Evolutionary conservation across 31 red algal genomes (phyloP).

Genomic region (Odonthalia washingtoniensis): DNA sequence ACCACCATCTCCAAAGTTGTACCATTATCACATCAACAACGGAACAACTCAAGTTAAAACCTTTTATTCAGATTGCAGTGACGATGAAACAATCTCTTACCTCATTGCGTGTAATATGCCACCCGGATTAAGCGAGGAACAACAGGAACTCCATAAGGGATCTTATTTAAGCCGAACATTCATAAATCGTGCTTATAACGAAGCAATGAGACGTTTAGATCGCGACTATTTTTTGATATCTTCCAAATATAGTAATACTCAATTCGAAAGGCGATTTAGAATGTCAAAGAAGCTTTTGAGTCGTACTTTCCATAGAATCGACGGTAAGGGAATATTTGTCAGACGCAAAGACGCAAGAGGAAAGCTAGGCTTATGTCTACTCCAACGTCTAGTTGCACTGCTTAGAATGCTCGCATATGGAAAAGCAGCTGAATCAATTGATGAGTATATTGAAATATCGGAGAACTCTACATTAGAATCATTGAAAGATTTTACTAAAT

Average conservation of each 20-base stretch:
- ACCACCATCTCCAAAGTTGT: no score
- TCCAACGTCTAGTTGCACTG: not conserved
- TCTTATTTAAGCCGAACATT: no score
- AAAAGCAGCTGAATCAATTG: not conserved
- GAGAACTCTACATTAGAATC: not conserved
- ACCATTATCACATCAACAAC: no score
- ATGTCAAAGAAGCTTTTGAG: not conserved
- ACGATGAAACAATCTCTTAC: no score
- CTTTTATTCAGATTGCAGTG: no score
- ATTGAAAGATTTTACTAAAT: not conserved
- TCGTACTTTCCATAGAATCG: not conserved
- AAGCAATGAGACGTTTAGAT: no score
- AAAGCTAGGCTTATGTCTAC: not conserved
- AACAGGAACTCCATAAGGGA: no score
- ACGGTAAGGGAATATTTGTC: constrained; percentile 7
- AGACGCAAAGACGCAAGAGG: not conserved
- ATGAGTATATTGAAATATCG: constrained; percentile 21
- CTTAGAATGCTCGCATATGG: constrained; percentile 26
- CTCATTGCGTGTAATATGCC: no score
- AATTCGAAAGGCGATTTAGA: constrained; percentile 13
- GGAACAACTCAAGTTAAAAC: no score
- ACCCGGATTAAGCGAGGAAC: no score
- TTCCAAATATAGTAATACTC: constrained; percentile 5
- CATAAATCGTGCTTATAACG: no score
- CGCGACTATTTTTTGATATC: no score